Evolutionary conservation across 495 filamentous ascomycete genomes (phyloP), one percentile per base, ranked within the genome.

Genomic region (Hyphodiscus hymeniophilus): DNA sequence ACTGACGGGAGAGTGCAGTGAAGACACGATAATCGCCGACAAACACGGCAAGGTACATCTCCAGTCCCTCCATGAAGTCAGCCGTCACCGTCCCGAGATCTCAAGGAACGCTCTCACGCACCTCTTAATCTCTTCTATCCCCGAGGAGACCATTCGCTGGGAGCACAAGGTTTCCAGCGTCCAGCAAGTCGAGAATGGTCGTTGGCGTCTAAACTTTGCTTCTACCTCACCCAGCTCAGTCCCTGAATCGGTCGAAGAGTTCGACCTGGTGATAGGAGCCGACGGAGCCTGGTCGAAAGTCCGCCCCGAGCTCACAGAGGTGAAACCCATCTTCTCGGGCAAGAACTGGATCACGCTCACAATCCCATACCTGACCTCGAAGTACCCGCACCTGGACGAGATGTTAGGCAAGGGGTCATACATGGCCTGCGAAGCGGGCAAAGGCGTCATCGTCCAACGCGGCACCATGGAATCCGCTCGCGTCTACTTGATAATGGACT

Each of bases 81-180:
- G n/a, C n/a, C n/a, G n/a, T n/a, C n/a, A n/a, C n/a, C 67, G 73
- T 2, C 77, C 76, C 0, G 77, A 79, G 48, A 74, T 81, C 48
- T 57, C 64, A n/a, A 63, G 66, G 18, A 46, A 56, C 15, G 55
- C 44, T 0, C 61, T 79, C 26, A 66, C 52, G 20, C 55, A 67
- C 26, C 48, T 79, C 8, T 51, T 79, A 5, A 42, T 68, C 32
- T 42, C 47, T 0, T 40, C 58, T 38, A 8, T 79, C 1, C 70
- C 72, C 1, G 39, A 47, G 4, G 62, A 60, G 5, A 51, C 13
- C 1, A 66, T 80, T 28, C 65, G 64, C 54, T 79, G 72, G 69
- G 58, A 48, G n/a, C 60, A 66, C 41, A 71, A 68, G 44, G 46
- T 76, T 20, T 18, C 53, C 18, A 35, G 51, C 13, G 54, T 54